Base-by-base conservation (phyloP, 108 stramenopile genomes). In the Discostella stelligeroides region DNA sequence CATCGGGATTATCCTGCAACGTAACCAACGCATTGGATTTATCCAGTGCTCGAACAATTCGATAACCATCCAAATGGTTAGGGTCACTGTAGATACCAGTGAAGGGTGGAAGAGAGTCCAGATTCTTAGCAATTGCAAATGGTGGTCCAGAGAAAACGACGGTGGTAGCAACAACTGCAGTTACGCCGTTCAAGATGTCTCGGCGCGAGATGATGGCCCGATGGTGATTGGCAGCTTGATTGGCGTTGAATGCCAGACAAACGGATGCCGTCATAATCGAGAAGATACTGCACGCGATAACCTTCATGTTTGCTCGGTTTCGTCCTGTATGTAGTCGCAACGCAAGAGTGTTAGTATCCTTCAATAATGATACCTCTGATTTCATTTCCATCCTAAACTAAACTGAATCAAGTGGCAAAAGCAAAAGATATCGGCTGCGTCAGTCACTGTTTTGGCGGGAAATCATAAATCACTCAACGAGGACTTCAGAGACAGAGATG, bases 21-120 rank as follows among this genome's bases (percentile, higher is more conserved):
- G 46, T 63, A 13, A 63, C 47, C 13, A 63, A 7, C 21, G 47
- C 63, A 30, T 45, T 48, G 63, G 63, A 63, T 15, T 48, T 63
- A 24, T 49, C 63, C 40, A 63, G 27, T 4, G 46, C 47, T 0
- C 63, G 47, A 2, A 63, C 63, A 1, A 63, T 30, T 3, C 63
- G 43, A 29, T 63, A 63, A 1, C 63, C 63, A 13, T 37, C 46
- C 46, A 47, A 47, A 47, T 63, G 63, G 47, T 63, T 63, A 7
- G 63, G 63, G 29, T 63, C 63, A 30, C 46, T 49, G 47, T 63
- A 63, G 46, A 63, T 63, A 13, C 63, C 63, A 41, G 7, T 63
- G 1, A 63, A 23, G 12, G 63, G 63, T 27, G 63, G 47, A 15
- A 37, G 34, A 30, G 25, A 9, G 7, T 2, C 43, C 4, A 37